Percentiles rank a stretch among this genome's conserved stretches.
Conservation (phyloP, 345 rosid species). For the Syzygium jambos region DNA sequence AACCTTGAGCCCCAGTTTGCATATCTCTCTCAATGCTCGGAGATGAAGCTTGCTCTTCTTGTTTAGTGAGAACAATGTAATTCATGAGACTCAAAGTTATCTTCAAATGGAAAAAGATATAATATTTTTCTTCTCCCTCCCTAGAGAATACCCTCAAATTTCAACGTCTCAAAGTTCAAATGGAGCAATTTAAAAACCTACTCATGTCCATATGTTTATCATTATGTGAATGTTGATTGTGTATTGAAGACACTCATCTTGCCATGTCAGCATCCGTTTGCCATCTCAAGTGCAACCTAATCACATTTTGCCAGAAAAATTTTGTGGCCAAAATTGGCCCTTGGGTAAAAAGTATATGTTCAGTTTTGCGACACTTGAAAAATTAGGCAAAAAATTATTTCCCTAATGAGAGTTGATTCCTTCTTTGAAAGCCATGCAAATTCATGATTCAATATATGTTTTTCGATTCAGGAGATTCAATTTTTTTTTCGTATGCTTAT, state of each 20-base stretch:
- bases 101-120: too few species aligned
- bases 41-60: background rate
- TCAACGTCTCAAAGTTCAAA: too few species aligned
- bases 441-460: background rate
- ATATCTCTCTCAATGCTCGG: accelerated
- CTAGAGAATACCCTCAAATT: too few species aligned
- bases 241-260: background rate
- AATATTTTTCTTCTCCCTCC: too few species aligned
- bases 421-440: background rate
- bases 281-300: background rate
- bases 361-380: background rate
- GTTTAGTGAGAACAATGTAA: background rate
- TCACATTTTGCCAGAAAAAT: background rate
- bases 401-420: background rate
- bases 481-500: too few species aligned
- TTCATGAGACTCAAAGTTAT: background rate
- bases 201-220: too few species aligned
- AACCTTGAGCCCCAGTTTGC: background rate
- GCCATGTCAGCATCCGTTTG: background rate
- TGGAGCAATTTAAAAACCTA: too few species aligned
- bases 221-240: too few species aligned
- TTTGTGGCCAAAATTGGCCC: background rate
- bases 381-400: background rate
- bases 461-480: background rate
- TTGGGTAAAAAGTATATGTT: background rate